Evolutionary conservation across 2,329 filamentous ascomycete genomes (phyloP).

Genomic region (Aureobasidium uvarum): DNA sequence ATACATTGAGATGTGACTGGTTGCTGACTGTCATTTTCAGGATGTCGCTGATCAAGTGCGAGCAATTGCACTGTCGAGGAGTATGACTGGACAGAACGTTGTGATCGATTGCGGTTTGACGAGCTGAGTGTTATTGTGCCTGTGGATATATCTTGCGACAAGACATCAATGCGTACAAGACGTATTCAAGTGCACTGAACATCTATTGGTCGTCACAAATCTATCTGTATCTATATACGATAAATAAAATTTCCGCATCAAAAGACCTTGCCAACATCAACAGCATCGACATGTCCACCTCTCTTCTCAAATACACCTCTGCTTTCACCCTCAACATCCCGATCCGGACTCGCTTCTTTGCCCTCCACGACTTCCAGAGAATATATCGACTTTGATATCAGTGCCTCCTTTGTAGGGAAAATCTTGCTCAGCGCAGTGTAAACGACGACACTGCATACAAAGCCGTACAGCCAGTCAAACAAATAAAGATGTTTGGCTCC

Average conservation of each 20-base stretch:
- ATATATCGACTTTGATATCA: constrained; percentile 15
- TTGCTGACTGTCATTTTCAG: constrained; percentile 33
- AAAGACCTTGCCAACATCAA: constrained; percentile 8
- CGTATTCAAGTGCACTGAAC: background rate
- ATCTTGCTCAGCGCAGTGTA: constrained; percentile 49
- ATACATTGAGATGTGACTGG: background rate
- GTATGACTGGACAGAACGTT: constrained; percentile 54
- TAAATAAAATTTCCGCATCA: background rate
- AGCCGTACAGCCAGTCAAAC: constrained; percentile 65
- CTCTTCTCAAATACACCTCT: background rate
- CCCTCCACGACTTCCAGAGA: constrained; percentile 19
- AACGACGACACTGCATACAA: constrained; percentile 54
- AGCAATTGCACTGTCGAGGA: constrained; percentile 50
- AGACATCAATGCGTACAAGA: too few species aligned
- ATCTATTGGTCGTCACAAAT: background rate
- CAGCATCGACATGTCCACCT: constrained; percentile 12
- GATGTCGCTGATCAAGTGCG: constrained; percentile 57
- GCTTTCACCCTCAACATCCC: constrained; percentile 4
- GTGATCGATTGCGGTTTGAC: constrained; percentile 50
- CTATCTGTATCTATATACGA: background rate
- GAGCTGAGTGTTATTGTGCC: background rate
- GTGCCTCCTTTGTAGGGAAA: constrained; percentile 4
- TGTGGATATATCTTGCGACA: too few species aligned
- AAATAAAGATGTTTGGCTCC: constrained; percentile 36
- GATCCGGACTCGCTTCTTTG: background rate